Evolutionary conservation across 1,284 basidiomycete genomes (phyloP).

Genomic region (Leccinum pseudoinsigne): DNA sequence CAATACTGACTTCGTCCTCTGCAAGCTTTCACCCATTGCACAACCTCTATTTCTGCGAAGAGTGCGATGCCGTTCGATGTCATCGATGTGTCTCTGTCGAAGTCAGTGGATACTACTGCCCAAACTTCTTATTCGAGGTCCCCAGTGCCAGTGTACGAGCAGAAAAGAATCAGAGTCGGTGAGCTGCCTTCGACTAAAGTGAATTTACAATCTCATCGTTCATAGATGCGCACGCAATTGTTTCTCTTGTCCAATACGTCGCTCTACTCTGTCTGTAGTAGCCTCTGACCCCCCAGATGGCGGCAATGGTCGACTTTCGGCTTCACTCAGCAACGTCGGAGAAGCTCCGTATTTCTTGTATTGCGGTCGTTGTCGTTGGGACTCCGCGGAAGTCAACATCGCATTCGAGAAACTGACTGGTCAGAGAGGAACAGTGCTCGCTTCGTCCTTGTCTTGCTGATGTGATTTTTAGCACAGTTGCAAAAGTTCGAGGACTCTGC

Average conservation of each 20-base stretch:
- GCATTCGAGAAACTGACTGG: slow-evolving; percentile 93
- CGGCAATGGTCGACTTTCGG: slow-evolving; percentile 49
- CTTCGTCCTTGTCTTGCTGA: slow-evolving; percentile 8
- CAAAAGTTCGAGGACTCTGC: slow-evolving; percentile 87
- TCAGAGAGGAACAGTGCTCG: slow-evolving; percentile 40
- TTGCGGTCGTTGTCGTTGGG: slow-evolving; percentile 95
- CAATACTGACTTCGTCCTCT: slow-evolving; percentile 70
- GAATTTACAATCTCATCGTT: slow-evolving; percentile 10
- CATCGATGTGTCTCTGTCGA: slow-evolving; percentile 91
- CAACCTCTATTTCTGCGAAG: slow-evolving; percentile 95
- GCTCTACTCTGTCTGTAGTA: slow-evolving; percentile 85
- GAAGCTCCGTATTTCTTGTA: slow-evolving; percentile 90
- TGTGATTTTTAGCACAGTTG: slow-evolving; percentile 65
- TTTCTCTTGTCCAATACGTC: slow-evolving; percentile 93
- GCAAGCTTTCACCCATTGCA: slow-evolving; percentile 82
- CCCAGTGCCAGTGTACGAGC: slow-evolving; percentile 94
- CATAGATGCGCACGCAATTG: slow-evolving; percentile 95
- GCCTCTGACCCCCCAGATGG: slow-evolving; percentile 80
- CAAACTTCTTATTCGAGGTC: slow-evolving; percentile 98
- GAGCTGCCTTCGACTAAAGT: slow-evolving; percentile 14
- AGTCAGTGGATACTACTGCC: slow-evolving; percentile 96
- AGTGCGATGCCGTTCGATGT: slow-evolving; percentile 95
- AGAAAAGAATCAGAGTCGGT: slow-evolving; percentile 84
- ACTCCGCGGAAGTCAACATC: slow-evolving; percentile 87
- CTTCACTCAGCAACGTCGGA: slow-evolving; percentile 59